A percentile compares a stretch with the other conserved stretches of the same genome.
Evolutionary conservation across 2,329 filamentous ascomycete species (phyloP).

Genomic region (Xylaria sp.): DNA sequence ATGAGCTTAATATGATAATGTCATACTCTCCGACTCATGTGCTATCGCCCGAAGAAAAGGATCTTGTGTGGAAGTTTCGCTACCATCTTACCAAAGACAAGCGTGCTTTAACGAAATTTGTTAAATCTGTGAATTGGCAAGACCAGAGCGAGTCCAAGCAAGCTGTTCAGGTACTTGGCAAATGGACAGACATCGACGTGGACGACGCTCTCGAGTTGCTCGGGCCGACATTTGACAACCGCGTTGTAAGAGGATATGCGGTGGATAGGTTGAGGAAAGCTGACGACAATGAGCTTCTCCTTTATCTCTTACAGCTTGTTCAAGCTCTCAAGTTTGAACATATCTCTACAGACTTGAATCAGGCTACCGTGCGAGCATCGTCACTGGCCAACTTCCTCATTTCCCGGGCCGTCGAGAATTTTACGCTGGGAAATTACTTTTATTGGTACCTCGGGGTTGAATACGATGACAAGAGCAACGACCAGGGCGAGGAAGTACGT

Average conservation of each 20-base stretch:
- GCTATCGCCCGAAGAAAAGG: constrained; percentile 89
- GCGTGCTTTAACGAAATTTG: constrained; percentile 91
- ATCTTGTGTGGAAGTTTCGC: constrained; percentile 96
- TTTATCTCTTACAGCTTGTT: constrained; percentile 93
- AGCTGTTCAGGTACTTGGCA: constrained; percentile 86
- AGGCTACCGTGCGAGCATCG: constrained; percentile 73
- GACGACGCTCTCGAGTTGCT: constrained; percentile 95
- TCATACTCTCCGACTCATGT: constrained; percentile 92
- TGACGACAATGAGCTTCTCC: constrained; percentile 87
- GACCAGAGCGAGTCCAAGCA: constrained; percentile 87
- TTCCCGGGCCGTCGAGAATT: constrained; percentile 84
- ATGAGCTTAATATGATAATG: constrained; percentile 91
- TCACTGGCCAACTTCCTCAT: constrained; percentile 92
- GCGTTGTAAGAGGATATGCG: constrained; percentile 88
- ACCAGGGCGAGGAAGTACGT: constrained; percentile 78
- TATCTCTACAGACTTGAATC: constrained; percentile 70
- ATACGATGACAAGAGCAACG: constrained; percentile 83
- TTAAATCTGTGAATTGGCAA: constrained; percentile 96
- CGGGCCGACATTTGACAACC: constrained; percentile 90
- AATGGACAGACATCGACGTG: constrained; percentile 97
- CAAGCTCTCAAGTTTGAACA: constrained; percentile 96
- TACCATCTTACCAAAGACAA: constrained; percentile 96
- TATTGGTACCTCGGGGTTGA: constrained; percentile 99
- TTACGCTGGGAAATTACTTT: constrained; percentile 91
- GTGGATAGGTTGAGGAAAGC: constrained; percentile 92